A percentile compares a stretch with the other conserved stretches of the same genome.
These are phyloP conservation scores for Baudoinia panamericana DNA, from an alignment of 495 filamentous ascomycete genomes.

Conservation along the genomic window DNA sequence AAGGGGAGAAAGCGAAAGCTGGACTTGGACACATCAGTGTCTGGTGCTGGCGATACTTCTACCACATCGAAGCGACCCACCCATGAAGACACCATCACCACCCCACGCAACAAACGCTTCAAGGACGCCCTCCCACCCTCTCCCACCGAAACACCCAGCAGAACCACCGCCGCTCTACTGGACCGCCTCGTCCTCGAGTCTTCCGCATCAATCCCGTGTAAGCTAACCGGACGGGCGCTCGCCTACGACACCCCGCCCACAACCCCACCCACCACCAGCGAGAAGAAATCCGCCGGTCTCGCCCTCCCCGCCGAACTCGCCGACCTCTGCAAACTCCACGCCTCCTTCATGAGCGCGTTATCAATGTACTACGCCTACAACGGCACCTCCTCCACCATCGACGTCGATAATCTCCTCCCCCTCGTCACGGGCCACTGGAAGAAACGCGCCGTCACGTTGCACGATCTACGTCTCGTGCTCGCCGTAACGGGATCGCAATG, in stretches of 20 bases:
- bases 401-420: slow-evolving; percentile 42
- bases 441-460: slow-evolving; percentile 41
- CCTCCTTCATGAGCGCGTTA: slow-evolving; percentile 45
- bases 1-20: slow-evolving; percentile 12
- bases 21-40: too few relatives aligned
- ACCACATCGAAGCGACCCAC: not conserved
- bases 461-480: slow-evolving; percentile 38
- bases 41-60: slow-evolving; percentile 1
- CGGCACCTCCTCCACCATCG: slow-evolving; percentile 44
- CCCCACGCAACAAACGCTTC: slow-evolving; percentile 12
- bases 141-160: slow-evolving; percentile 13
- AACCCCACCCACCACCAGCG: slow-evolving; percentile 2
- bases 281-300: not conserved
- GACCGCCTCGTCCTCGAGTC: slow-evolving; percentile 7
- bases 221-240: not conserved
- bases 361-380: slow-evolving; percentile 52
- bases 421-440: slow-evolving; percentile 47
- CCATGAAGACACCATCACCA: not conserved
- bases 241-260: slow-evolving; percentile 9
- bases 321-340: slow-evolving; percentile 43
- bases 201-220: slow-evolving; percentile 9
- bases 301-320: slow-evolving; percentile 41
- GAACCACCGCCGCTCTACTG: slow-evolving; percentile 12
- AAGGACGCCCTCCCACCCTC: slow-evolving; percentile 15
- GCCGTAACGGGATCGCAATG: slow-evolving; percentile 4